These are phyloP conservation scores for Narthecium ossifragum DNA, from an alignment of 106 monocot species.

Conservation along the genomic window DNA sequence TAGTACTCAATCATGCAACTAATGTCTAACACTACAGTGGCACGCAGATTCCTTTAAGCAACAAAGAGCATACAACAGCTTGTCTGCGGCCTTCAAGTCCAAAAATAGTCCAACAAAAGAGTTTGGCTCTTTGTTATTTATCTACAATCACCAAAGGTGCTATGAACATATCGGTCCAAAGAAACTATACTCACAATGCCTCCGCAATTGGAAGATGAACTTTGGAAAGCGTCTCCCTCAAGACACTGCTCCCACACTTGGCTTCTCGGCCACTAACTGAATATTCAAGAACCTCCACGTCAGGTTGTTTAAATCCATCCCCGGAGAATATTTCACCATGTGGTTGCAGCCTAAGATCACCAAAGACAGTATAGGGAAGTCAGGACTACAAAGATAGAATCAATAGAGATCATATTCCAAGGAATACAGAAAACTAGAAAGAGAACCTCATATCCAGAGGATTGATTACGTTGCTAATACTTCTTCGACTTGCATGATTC, in stretches of 20 bases:
- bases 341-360: conserved; percentile 7
- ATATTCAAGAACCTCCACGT: conserved; percentile 14
- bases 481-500: conserved; percentile 18
- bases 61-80: too few species aligned
- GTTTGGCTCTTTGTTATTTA: not conserved
- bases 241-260: conserved; percentile 49
- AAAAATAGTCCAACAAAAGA: not conserved
- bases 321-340: not conserved
- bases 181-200: conserved; percentile 31
- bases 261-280: conserved; percentile 18
- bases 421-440: not conserved
- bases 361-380: not conserved
- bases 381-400: not conserved
- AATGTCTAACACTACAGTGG: too few species aligned
- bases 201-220: conserved; percentile 45
- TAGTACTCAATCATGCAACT: too few species aligned
- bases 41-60: too few species aligned
- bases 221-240: conserved; percentile 32
- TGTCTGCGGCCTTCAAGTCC: too few species aligned
- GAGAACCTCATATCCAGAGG: conserved; percentile 12
- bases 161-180: not conserved
- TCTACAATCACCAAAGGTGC: not conserved
- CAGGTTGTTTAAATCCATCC: conserved; percentile 1
- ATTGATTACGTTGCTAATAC: not conserved
- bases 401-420: not conserved